These are phyloP conservation scores for Chrysanthemum makinoi DNA, from an alignment of 129 eudicot genomes.

Conservation along the genomic window DNA sequence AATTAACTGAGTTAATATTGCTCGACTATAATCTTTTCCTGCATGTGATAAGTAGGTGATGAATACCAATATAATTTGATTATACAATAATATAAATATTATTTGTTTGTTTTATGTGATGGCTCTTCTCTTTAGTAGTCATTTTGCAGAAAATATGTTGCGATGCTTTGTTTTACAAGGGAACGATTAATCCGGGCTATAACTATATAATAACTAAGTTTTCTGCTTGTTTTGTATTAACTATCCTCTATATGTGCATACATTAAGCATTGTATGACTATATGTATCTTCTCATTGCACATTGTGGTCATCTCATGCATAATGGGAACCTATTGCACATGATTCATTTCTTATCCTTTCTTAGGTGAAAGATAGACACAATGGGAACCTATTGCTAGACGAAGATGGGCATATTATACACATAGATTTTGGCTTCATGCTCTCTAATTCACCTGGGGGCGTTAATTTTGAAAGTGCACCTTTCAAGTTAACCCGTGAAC, in stretches of 20 bases:
- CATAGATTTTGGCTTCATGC: conserved; percentile 99
- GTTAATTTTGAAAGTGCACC: conserved; percentile 99
- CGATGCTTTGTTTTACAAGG: neutral
- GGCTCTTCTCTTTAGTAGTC: too few relatives aligned
- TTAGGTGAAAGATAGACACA: conserved; percentile 96
- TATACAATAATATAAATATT: neutral
- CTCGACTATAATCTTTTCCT: neutral
- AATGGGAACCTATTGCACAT: neutral
- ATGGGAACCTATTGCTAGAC: conserved; percentile 95
- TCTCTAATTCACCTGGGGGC: conserved; percentile 99
- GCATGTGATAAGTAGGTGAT: neutral
- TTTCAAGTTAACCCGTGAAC: conserved; percentile 97
- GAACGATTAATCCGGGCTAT: neutral
- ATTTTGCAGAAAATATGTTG: neutral
- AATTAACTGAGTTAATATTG: neutral
- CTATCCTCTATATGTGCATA: neutral
- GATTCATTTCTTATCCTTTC: conserved; percentile 20
- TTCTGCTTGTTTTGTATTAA: neutral
- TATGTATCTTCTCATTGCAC: neutral
- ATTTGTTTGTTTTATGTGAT: neutral
- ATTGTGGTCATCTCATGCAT: conserved; percentile 1
- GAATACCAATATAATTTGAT: neutral
- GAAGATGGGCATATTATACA: conserved; percentile 99
- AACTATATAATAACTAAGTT: neutral
- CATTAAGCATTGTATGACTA: neutral